These are phyloP conservation scores for Eimeria praecox DNA, from an alignment of 169 alveolate genomes.

Conservation along the genomic window DNA sequence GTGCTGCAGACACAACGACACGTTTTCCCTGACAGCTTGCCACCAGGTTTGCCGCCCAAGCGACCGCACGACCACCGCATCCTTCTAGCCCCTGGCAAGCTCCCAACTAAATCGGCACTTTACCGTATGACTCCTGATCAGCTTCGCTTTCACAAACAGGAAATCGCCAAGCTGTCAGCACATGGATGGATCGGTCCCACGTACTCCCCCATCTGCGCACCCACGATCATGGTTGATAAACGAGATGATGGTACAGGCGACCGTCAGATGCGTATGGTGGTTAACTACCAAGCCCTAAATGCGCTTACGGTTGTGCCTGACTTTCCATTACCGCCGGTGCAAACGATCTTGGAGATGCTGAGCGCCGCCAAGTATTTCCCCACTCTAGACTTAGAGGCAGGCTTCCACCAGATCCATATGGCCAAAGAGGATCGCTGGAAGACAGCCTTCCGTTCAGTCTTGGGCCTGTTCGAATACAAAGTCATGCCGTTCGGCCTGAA, in stretches of 20 bases:
- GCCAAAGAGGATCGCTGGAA: not conserved
- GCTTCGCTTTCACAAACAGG: not conserved
- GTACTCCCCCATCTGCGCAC: not conserved
- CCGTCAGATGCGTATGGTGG: not conserved
- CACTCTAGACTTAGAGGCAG: not conserved
- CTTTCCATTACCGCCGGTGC: not conserved
- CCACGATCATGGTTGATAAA: not conserved
- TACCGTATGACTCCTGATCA: not conserved
- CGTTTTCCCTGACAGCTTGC: not conserved
- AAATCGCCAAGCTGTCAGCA: not conserved
- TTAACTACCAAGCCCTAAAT: not conserved
- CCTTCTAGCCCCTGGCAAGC: not conserved
- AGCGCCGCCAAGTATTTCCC: not conserved
- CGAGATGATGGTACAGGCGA: not conserved
- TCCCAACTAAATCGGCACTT: not conserved
- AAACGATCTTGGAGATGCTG: not conserved
- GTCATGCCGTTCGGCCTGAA: constrained; percentile 21
- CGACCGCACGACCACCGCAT: not conserved
- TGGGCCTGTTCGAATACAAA: not conserved
- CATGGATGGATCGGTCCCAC: not conserved
- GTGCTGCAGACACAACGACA: not conserved
- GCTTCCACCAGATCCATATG: not conserved
- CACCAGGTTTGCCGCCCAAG: not conserved
- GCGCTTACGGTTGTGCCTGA: not conserved
- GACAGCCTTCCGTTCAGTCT: not conserved